These are phyloP conservation scores for Tetragonia tetragonoides DNA, from an alignment of 148 eudicot genomes.

Conservation along the genomic window DNA sequence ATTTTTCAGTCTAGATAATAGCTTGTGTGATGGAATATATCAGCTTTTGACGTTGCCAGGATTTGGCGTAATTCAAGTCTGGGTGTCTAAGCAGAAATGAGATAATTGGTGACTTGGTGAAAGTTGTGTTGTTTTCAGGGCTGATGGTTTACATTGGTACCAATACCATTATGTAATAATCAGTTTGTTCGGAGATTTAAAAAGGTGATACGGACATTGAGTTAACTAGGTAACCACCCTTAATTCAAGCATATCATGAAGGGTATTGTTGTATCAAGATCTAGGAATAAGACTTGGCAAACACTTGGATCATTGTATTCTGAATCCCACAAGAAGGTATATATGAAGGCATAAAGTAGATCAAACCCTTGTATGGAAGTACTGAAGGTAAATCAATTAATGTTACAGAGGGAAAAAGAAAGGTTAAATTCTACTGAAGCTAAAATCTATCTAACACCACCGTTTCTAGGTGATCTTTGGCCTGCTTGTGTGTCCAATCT, in stretches of 20 bases:
- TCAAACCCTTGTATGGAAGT: slow-evolving; percentile 1
- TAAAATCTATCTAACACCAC: slow-evolving; percentile 14
- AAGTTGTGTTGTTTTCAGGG: background rate
- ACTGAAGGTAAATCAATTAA: slow-evolving; percentile 8
- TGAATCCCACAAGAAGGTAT: background rate
- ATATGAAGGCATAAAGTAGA: background rate
- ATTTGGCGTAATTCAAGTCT: background rate
- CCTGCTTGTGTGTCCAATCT: slow-evolving; percentile 39
- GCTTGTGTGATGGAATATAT: background rate
- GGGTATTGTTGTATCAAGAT: too few species aligned
- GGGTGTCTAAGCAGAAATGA: background rate
- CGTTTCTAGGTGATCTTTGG: slow-evolving; percentile 36
- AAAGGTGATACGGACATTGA: too few species aligned
- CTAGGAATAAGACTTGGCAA: too few species aligned
- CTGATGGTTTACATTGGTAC: background rate
- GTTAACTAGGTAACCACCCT: too few species aligned
- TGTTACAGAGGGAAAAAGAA: slow-evolving; percentile 9
- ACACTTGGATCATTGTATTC: background rate
- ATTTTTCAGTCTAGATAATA: background rate
- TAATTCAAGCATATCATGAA: too few species aligned
- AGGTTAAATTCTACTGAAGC: background rate
- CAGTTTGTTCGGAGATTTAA: background rate
- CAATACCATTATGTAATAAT: background rate
- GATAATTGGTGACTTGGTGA: background rate
- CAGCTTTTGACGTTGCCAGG: background rate